Base-by-base conservation (phyloP, 371 early-diverging fungal genomes). In the Batkoa obscura region DNA sequence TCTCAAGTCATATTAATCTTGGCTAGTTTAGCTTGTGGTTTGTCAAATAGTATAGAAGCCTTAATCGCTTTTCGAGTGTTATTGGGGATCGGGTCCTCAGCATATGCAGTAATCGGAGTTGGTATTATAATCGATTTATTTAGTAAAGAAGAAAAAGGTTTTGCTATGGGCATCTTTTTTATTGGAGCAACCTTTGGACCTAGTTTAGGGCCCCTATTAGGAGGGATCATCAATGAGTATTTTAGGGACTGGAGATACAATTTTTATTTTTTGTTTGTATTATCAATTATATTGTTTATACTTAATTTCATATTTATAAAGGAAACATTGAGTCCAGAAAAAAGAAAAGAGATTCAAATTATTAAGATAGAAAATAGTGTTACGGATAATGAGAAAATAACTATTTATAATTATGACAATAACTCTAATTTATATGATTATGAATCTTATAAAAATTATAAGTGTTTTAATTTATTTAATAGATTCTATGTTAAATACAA, bases 1-100 rank as follows among this genome's bases (percentile, higher is more conserved):
- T 74, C 80, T 3, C 71, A 76, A 33, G 13, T 70, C 0, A 54
- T 84, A 6, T 85, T 74, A 64, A 62, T 71, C 0, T 48, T 61
- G 2, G 73, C 80, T 0, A 77, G 79, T 12, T 51, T 86, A 1
- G 81, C 81, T 0, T 80, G 80, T 43, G 82, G 75, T 23, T 59
- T 79, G 8, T 69, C 83, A 2, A 60, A 62, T 1, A 68, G 56
- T 13, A 72, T 81, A 35, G 58, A 63, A 3, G 41, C 71, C 2
- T 73, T 87, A 39, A 70, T 81, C 31, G 60, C 64, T 9, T 72
- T 82, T 49, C 75, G 88, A 0, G 60, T 76, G 10, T 61, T 86
- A 10, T 86, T 86, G 62, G 66, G 83, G 6, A 66, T 71, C 30
- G 86, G 86, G 2, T 72, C 82, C 6, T 78, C 81, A 23, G 81